phyloP scores from a whole-genome alignment of 768 basidiomycete species.

The Naganishia antarctica region DNA sequence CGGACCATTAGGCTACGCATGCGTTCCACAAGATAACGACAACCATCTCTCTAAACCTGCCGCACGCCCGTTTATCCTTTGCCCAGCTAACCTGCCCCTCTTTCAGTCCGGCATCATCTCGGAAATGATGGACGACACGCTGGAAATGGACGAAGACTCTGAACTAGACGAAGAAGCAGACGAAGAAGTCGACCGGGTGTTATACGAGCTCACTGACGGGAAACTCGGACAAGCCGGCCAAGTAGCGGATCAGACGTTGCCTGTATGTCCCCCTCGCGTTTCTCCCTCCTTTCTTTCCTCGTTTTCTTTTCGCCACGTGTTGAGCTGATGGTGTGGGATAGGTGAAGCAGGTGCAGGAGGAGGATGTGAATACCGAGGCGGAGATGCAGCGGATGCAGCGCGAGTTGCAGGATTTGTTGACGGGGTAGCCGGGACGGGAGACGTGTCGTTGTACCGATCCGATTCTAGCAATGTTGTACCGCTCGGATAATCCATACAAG shows the following conservation, averaged over 20 bases:
- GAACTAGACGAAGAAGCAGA: slow-evolving; percentile 95
- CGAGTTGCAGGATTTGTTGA: slow-evolving; percentile 80
- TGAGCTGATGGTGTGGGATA: slow-evolving; percentile 24
- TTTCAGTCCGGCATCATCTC: slow-evolving; percentile 89
- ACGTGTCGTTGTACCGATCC: too few relatives aligned
- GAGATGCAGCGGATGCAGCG: slow-evolving; percentile 87
- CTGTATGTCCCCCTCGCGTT: too few relatives aligned
- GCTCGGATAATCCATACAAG: not conserved
- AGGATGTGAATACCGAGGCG: slow-evolving; percentile 77
- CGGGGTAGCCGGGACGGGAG: slow-evolving; percentile 52
- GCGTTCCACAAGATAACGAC: too few relatives aligned
- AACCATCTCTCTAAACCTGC: too few relatives aligned
- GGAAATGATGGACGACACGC: slow-evolving; percentile 92
- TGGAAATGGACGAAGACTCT: slow-evolving; percentile 65
- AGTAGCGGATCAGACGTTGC: slow-evolving; percentile 62
- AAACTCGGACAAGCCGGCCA: slow-evolving; percentile 82
- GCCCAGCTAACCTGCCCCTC: slow-evolving; percentile 5
- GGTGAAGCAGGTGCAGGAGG: slow-evolving; percentile 56
- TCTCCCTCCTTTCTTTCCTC: too few relatives aligned
- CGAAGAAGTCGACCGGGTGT: slow-evolving; percentile 90
- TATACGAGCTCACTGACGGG: slow-evolving; percentile 91
- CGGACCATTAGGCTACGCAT: too few relatives aligned
- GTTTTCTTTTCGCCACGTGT: not conserved
- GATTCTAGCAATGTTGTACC: too few relatives aligned
- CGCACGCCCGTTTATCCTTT: not conserved